These are phyloP conservation scores for Pseudogymnoascus pannorum DNA, from an alignment of 2,329 filamentous ascomycete species.

Conservation along the genomic window DNA sequence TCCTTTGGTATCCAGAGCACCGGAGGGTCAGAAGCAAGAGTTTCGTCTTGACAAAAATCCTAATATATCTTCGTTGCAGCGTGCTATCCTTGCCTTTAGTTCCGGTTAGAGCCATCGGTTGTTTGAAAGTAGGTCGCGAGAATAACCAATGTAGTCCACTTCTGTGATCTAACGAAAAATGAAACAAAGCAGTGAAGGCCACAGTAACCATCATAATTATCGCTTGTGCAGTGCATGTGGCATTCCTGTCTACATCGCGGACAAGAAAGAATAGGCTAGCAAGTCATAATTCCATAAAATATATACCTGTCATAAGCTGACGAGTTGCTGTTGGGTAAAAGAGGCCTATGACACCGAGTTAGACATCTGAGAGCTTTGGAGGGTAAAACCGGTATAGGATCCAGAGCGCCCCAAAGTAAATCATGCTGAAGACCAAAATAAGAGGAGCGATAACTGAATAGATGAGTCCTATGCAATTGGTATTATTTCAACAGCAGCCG, in stretches of 20 bases:
- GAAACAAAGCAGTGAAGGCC: conserved; percentile 10
- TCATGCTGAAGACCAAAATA: conserved; percentile 15
- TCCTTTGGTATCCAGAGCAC: neutral
- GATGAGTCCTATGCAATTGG: conserved; percentile 17
- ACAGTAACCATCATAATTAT: conserved; percentile 10
- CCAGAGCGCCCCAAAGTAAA: conserved; percentile 17
- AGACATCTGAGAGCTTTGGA: neutral
- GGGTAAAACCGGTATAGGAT: conserved; percentile 13
- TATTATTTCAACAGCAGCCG: too few species aligned
- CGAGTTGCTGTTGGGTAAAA: conserved; percentile 7
- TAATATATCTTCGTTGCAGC: neutral
- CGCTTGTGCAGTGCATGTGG: neutral
- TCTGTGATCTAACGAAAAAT: conserved; percentile 54
- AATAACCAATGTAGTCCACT: neutral
- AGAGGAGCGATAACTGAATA: conserved; percentile 20
- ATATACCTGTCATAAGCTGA: conserved; percentile 11
- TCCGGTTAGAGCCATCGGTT: neutral
- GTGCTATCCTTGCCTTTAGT: neutral
- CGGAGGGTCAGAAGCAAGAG: neutral
- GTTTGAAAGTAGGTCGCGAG: neutral
- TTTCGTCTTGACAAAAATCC: neutral
- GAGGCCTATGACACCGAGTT: neutral
- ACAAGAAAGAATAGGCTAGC: conserved; percentile 11
- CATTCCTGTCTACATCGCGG: neutral
- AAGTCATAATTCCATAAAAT: conserved; percentile 12